Percentiles rank a stretch among this genome's conserved stretches.
phyloP scores from a whole-genome alignment of 1,284 basidiomycete genomes.

The Rhizoctonia solani region DNA sequence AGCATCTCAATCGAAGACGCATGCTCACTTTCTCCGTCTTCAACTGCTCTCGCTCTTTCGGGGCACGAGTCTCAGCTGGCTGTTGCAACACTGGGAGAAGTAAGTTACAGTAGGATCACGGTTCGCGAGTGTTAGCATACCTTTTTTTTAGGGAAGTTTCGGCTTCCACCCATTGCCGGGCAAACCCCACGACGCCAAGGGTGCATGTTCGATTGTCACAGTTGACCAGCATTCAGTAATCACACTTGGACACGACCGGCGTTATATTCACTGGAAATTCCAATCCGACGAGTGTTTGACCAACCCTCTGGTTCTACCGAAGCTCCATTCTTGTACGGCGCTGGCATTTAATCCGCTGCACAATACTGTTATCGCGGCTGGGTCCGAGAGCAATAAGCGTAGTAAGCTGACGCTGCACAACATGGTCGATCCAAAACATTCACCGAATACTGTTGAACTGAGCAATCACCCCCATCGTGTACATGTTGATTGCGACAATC shows the following conservation, averaged over 20 bases:
- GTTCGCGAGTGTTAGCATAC: background rate
- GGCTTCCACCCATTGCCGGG: background rate
- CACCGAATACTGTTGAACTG: constrained; percentile 8
- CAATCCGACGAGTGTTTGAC: background rate
- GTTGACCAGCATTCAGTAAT: background rate
- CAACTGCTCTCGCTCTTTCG: constrained; percentile 6
- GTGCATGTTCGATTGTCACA: constrained; percentile 1
- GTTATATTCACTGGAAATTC: constrained; percentile 22
- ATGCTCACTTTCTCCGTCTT: constrained; percentile 22
- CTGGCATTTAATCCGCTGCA: background rate
- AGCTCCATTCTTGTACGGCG: constrained; percentile 19
- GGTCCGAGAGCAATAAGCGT: constrained; percentile 4
- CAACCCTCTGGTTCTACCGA: background rate
- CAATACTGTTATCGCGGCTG: constrained; percentile 3
- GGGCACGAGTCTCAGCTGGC: constrained; percentile 5
- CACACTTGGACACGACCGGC: constrained; percentile 14
- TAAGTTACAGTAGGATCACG: background rate
- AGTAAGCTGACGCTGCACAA: constrained; percentile 9
- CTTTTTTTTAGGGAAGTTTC: constrained; percentile 5
- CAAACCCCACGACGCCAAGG: constrained; percentile 18
- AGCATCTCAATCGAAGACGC: constrained; percentile 16
- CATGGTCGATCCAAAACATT: background rate
- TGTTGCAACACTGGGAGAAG: constrained; percentile 1
- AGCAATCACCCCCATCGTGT: constrained; percentile 25
- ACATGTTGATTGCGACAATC: constrained; percentile 4